These are phyloP conservation scores for Leptomonas seymouri DNA, from an alignment of 208 protist genomes.

Conservation along the genomic window DNA sequence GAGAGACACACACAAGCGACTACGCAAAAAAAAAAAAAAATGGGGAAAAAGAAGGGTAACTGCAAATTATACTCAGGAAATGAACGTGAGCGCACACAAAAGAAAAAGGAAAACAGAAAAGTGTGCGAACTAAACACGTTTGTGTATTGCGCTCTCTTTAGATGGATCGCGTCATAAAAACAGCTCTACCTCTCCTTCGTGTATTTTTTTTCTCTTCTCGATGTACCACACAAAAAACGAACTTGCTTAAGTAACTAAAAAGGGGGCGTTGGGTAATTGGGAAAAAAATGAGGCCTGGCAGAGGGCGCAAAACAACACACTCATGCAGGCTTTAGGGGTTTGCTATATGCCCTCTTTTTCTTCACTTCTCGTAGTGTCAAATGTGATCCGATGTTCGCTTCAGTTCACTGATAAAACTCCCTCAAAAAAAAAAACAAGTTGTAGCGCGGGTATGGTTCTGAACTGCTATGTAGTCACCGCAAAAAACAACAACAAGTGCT, in stretches of 20 bases:
- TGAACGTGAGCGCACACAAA: neutral
- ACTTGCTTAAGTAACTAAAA: no score
- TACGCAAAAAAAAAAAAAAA: conserved; percentile 11
- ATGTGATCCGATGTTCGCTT: neutral
- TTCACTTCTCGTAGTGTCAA: neutral
- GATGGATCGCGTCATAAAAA: no score
- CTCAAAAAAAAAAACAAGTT: conserved; percentile 1
- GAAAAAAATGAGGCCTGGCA: no score
- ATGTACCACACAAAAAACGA: neutral
- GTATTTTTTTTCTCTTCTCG: no score
- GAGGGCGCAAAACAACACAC: neutral
- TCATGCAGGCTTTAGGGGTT: neutral
- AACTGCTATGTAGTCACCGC: neutral
- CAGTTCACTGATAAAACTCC: conserved; percentile 1
- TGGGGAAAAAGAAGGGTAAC: neutral
- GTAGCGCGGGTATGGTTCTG: neutral
- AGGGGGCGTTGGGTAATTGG: no score
- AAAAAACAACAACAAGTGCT: neutral
- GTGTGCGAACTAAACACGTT: no score
- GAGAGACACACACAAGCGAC: neutral
- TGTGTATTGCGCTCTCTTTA: no score
- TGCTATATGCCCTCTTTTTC: neutral
- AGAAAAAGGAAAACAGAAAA: conserved; percentile 2
- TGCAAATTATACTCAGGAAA: neutral
- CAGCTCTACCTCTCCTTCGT: no score